A percentile compares a stretch with the other conserved stretches of the same genome.
Conservation (phyloP, 192 early-diverging fungal species). For the Coemansia sp. region DNA sequence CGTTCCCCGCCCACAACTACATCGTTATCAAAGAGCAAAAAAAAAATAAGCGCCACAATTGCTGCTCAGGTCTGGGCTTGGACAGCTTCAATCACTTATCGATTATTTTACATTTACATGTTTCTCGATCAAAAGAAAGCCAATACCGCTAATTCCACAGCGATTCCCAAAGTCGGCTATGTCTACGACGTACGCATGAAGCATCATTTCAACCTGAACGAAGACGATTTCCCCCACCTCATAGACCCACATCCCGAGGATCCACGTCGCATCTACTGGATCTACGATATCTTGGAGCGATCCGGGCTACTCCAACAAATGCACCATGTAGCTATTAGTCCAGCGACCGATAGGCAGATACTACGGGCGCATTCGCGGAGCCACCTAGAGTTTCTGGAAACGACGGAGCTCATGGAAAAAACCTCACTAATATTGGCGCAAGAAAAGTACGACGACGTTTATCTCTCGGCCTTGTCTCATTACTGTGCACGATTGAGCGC, state of each 20-base stretch:
- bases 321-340: conserved; percentile 12
- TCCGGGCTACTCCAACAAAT: conserved; percentile 53
- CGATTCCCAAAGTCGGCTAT: conserved; percentile 41
- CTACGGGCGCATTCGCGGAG: conserved; percentile 55
- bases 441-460: conserved; percentile 63
- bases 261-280: conserved; percentile 69
- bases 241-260: conserved; percentile 65
- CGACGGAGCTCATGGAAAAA: conserved; percentile 52
- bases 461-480: conserved; percentile 63
- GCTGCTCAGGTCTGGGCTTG: neutral
- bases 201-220: conserved; percentile 57
- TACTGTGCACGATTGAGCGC: conserved; percentile 70
- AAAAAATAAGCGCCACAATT: neutral
- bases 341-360: conserved; percentile 30
- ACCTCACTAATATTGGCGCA: conserved; percentile 44
- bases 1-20: neutral
- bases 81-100: neutral
- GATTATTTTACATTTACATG: no score
- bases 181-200: conserved; percentile 64
- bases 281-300: conserved; percentile 56
- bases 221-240: conserved; percentile 53
- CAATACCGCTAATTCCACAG: neutral
- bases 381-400: conserved; percentile 48
- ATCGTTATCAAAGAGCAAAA: neutral
- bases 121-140: neutral